phyloP scores from a whole-genome alignment of 495 filamentous ascomycete species.

The Hypoxylon perforatum region DNA sequence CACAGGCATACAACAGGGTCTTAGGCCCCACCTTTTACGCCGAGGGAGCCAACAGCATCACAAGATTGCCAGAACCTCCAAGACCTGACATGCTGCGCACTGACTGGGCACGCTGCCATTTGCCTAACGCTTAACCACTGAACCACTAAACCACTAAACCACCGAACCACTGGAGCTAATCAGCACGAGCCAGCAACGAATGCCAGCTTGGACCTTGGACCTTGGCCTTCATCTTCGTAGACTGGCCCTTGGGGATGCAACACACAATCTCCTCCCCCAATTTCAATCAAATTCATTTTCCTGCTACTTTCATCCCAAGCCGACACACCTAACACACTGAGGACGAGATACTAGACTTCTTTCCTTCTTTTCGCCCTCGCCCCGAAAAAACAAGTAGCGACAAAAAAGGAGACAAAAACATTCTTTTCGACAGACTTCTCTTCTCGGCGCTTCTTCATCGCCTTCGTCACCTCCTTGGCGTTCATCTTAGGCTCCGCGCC shows the following conservation, averaged over 20 bases:
- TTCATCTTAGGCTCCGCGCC: slow-evolving; percentile 11
- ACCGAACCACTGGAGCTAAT: neutral
- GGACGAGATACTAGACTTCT: slow-evolving; percentile 2
- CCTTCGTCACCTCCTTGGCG: slow-evolving; percentile 14
- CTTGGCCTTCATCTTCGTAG: too few relatives aligned
- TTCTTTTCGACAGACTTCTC: slow-evolving; percentile 14
- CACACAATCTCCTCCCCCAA: too few relatives aligned
- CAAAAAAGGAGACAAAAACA: slow-evolving; percentile 28
- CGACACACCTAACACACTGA: slow-evolving; percentile 1
- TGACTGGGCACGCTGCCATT: slow-evolving; percentile 15
- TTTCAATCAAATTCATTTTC: slow-evolving; percentile 1
- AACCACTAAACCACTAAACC: neutral
- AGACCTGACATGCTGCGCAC: neutral
- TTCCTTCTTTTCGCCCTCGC: too few relatives aligned
- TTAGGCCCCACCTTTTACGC: slow-evolving; percentile 8
- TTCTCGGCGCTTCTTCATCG: slow-evolving; percentile 19
- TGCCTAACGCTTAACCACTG: slow-evolving; percentile 6
- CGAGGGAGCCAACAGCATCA: slow-evolving; percentile 14
- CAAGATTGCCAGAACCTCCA: neutral
- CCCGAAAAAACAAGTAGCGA: slow-evolving; percentile 23
- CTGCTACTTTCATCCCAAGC: slow-evolving; percentile 8
- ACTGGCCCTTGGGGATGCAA: too few relatives aligned
- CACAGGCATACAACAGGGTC: slow-evolving; percentile 1
- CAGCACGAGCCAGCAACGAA: neutral
- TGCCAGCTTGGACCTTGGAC: slow-evolving; percentile 1